Conservation (phyloP, 495 filamentous ascomycete species). For the Sordaria brevicollis region DNA sequence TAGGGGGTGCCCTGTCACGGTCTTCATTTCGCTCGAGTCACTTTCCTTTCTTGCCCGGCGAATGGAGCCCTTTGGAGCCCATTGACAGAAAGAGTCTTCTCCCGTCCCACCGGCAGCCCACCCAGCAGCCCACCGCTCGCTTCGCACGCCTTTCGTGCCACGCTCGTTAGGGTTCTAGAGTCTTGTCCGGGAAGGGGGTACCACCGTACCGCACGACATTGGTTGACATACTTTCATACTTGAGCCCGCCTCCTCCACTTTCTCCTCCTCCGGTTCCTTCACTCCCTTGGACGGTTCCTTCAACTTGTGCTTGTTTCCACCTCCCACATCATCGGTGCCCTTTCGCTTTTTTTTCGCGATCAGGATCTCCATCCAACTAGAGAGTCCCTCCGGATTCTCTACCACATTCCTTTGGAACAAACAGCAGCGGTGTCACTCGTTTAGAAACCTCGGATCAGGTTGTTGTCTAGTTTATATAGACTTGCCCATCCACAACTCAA, state of each 20-base stretch:
- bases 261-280: constrained; percentile 15
- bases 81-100: not conserved
- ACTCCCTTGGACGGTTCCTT: constrained; percentile 18
- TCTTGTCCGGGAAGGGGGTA: not conserved
- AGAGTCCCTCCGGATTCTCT: constrained; percentile 43
- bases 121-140: not conserved
- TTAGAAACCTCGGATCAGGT: not conserved
- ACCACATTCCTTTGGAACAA: constrained; percentile 51
- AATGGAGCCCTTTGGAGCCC: not conserved
- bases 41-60: not conserved
- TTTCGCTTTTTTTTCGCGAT: constrained; percentile 12
- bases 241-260: constrained; percentile 1
- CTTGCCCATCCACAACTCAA: constrained; percentile 9
- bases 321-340: constrained; percentile 12
- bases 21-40: not conserved
- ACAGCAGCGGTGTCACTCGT: constrained; percentile 2
- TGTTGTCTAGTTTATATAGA: constrained; percentile 1
- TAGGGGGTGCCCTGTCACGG: not conserved
- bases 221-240: not conserved
- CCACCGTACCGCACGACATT: not conserved
- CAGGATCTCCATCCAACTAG: constrained; percentile 36
- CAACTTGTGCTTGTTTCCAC: constrained; percentile 20
- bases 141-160: constrained; percentile 4
- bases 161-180: constrained; percentile 10
- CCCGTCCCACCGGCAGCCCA: not conserved